These are phyloP conservation scores for Stemphylium beticola DNA, from an alignment of 2,329 filamentous ascomycete species.

Conservation along the genomic window DNA sequence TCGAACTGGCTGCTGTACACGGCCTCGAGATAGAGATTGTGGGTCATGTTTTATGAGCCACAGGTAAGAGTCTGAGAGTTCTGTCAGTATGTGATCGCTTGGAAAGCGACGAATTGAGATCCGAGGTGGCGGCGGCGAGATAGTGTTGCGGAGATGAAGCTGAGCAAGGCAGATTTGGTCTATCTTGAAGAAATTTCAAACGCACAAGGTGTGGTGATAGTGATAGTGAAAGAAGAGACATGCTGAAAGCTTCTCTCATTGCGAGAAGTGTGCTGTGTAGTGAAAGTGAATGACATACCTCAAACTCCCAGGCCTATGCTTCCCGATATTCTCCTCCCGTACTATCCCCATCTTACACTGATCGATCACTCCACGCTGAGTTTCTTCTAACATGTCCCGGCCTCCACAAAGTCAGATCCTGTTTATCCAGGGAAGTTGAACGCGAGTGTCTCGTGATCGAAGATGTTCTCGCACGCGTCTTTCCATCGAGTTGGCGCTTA, in stretches of 20 bases:
- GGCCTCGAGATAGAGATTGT: neutral
- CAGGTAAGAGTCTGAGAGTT: neutral
- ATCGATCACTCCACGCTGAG: neutral
- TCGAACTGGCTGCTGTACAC: neutral
- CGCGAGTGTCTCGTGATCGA: constrained; percentile 3
- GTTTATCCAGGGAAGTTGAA: neutral
- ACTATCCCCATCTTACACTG: neutral
- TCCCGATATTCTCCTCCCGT: neutral
- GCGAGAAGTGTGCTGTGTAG: neutral
- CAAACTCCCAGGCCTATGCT: neutral
- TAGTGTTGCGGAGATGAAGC: neutral
- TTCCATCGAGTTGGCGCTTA: constrained; percentile 12
- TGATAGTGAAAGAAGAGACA: neutral
- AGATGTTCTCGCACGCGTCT: constrained; percentile 9
- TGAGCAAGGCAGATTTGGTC: neutral
- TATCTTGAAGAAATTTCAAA: neutral
- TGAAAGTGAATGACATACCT: constrained; percentile 4
- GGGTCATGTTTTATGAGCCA: neutral
- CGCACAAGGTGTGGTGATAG: neutral
- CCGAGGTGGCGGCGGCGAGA: neutral
- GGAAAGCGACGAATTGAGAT: neutral
- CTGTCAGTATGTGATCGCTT: neutral
- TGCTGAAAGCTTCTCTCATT: neutral
- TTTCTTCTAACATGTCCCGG: neutral
- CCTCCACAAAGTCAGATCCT: neutral